Evolutionary conservation across 306 rosid genomes (phyloP), one percentile per base, ranked within the genome.

Genomic region (Castanospermum australe): DNA sequence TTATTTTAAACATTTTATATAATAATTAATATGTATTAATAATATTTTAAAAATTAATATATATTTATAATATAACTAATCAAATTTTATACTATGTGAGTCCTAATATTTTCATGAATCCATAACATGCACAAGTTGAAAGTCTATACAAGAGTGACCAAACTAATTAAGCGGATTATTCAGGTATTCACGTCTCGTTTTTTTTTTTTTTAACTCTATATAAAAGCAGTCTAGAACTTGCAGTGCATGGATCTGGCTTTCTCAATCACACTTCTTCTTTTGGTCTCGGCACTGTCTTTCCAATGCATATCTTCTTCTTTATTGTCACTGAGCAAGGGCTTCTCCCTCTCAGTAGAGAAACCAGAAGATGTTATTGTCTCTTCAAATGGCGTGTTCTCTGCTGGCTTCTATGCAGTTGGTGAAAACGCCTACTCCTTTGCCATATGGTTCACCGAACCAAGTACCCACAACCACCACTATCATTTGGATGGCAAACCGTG

Each of bases 401-500:
- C 55, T 42, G 73, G 21, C 7, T 67, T 67, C 17, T 8, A 5
- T 8, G 56, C 33, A 1, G 13, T 67, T 6, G 73, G 73, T 6
- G 73, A 67, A 13, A 67, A 67, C 2, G 73, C 74, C 39, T 67
- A 6, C 30, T 25, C 15, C 30, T 70, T 70, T 9, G 61, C 47
- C 10, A 18, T 70, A 22, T 70, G 61, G 45, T 50, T 70, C 61
- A 47, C 17, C 21, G n/a, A 24, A 13, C 24, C 25, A 18, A 4
- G 6, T 52, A 2, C 3, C 59, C 5, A 17, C 21, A 14, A 67
- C 17, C 18, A 2, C 38, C 10, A 41, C 82, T 20, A 25, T 81
- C 4, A 76, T 83, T 32, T 81, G 86, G 85, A 81, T 50, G 73
- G 84, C 82, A 0, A 69, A 84, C 2, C 70, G 79, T 11, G 56